A percentile compares a stretch with the other conserved stretches of the same genome.
These are phyloP conservation scores for Fusarium humuli DNA, from an alignment of 2,329 filamentous ascomycete species.

Conservation along the genomic window DNA sequence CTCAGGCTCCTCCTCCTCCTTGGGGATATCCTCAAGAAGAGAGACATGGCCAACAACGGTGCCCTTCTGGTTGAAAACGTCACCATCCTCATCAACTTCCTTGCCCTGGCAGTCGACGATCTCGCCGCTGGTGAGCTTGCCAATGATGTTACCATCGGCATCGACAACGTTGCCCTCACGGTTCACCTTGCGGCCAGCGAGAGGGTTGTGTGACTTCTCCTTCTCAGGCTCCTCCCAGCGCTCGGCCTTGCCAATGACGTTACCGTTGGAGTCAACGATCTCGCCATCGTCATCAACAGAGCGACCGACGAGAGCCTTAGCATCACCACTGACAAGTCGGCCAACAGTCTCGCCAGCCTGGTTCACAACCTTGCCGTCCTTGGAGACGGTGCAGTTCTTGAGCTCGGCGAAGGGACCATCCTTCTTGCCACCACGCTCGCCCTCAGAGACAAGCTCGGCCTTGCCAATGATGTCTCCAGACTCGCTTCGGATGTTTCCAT, in stretches of 20 bases:
- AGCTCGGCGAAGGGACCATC: conserved; percentile 78
- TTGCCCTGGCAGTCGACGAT: conserved; percentile 73
- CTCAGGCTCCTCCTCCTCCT: conserved; percentile 61
- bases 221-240: conserved; percentile 69
- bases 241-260: conserved; percentile 68
- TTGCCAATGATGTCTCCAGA: conserved; percentile 76
- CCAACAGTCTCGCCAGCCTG: conserved; percentile 78
- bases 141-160: conserved; percentile 70
- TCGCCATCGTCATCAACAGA: conserved; percentile 85
- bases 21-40: conserved; percentile 68
- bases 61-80: conserved; percentile 77
- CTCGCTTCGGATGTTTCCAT: conserved; percentile 79
- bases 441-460: conserved; percentile 74
- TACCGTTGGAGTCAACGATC: conserved; percentile 80
- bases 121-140: conserved; percentile 76
- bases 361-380: conserved; percentile 76
- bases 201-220: conserved; percentile 63
- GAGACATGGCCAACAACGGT: conserved; percentile 75
- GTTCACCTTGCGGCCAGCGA: conserved; percentile 67
- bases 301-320: conserved; percentile 78
- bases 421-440: conserved; percentile 70
- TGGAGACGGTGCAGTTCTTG: conserved; percentile 72
- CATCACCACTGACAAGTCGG: conserved; percentile 75
- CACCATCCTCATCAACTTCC: conserved; percentile 76
- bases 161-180: conserved; percentile 69